phyloP scores from a whole-genome alignment of 2,329 filamentous ascomycete genomes.

The Orbilia brochopaga region DNA sequence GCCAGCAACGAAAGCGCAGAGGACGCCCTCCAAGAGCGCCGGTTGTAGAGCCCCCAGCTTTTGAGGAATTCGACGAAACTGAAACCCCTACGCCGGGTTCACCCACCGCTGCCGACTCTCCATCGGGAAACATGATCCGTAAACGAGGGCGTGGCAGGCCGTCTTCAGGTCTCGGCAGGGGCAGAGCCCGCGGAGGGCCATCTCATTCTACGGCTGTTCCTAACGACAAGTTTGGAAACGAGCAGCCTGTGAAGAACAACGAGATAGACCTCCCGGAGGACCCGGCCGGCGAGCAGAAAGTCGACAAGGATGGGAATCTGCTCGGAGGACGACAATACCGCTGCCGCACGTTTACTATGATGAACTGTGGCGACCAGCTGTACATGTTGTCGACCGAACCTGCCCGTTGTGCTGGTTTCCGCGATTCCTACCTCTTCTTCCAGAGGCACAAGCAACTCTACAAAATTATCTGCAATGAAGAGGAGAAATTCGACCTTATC shows the following conservation, averaged over 20 bases:
- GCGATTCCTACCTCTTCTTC: slow-evolving; percentile 97
- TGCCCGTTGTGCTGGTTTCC: slow-evolving; percentile 87
- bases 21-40: slow-evolving; percentile 61
- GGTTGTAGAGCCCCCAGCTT: slow-evolving; percentile 32
- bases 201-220: slow-evolving; percentile 81
- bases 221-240: slow-evolving; percentile 91
- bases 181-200: slow-evolving; percentile 70
- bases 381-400: slow-evolving; percentile 99
- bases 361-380: slow-evolving; percentile 86
- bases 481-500: slow-evolving; percentile 94
- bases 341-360: slow-evolving; percentile 91
- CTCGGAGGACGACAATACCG: slow-evolving; percentile 84
- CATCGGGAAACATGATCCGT: slow-evolving; percentile 65
- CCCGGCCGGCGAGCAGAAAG: slow-evolving; percentile 86
- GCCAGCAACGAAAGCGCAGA: slow-evolving; percentile 62
- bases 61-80: slow-evolving; percentile 36
- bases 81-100: slow-evolving; percentile 62
- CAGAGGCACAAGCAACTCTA: slow-evolving; percentile 96
- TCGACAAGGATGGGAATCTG: slow-evolving; percentile 85
- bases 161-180: slow-evolving; percentile 72
- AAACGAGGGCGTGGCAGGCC: slow-evolving; percentile 59
- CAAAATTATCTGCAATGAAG: slow-evolving; percentile 96
- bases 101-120: slow-evolving; percentile 70
- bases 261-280: slow-evolving; percentile 90
- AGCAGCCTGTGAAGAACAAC: slow-evolving; percentile 87